Evolutionary conservation across 2,329 filamentous ascomycete species (phyloP), one percentile per base, ranked within the genome.

Genomic region (Alternaria sp.): DNA sequence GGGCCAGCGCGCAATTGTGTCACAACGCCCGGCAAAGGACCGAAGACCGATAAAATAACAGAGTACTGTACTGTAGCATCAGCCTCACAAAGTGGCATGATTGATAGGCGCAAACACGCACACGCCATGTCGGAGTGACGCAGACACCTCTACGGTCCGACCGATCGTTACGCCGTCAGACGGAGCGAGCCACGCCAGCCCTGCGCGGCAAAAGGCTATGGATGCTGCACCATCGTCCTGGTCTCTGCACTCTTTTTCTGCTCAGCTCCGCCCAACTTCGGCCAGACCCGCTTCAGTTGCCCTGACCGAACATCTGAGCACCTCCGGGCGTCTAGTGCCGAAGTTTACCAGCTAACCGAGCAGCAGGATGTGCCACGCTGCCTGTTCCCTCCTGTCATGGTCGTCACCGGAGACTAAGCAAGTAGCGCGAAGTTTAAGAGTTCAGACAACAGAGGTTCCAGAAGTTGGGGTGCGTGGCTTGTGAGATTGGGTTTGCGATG

Each of bases 201-300:
- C 51, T 26, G 25, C 19, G 43, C 40, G 21, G 40, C 49, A 62
- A 15, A 13, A 62, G 23, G 15, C 23, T 25, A 26, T 44, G 30
- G 25, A 25, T 50, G 59, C 40, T 59, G 45, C 44, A 55, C 45
- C 19, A 57, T 61, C 36, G 23, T 21, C 23, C 28, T 54, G 36
- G 23, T 45, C 23, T 52, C 25, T 46, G 19, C 59, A 45, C 47
- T 30, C 36, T 40, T 40, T 40, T 40, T 40, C 46, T 40, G 57
- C 61, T 25, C 57, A 64, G 60, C 30, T 12, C 52, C 61, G 61
- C 57, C 23, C 57, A 64, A 64, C 25, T 15, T 61, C 61, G 61
- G 61, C 61, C 30, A 64, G 56, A 57, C 52, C 57, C 61, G 61
- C 61, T 30, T 40, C 15, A 64, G 52, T 64, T 63, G 57, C 57